Conservation (phyloP, 2,329 filamentous ascomycete species). For the Diaporthe nobilis region DNA sequence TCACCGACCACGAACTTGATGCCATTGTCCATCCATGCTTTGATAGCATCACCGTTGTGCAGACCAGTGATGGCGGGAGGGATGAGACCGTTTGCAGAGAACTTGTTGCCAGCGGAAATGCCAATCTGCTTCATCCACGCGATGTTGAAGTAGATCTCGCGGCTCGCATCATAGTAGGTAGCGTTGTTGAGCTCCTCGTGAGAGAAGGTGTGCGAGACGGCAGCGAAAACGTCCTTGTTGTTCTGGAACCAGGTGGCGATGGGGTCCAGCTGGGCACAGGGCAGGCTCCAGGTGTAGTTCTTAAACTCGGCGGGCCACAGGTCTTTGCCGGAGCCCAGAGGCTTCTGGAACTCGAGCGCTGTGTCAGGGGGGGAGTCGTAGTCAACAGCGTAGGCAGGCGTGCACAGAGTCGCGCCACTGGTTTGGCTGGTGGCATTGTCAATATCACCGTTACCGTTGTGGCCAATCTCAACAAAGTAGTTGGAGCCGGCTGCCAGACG, state of each 20-base stretch:
- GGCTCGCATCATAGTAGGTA: conserved; percentile 68
- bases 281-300: conserved; percentile 65
- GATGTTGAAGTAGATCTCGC: conserved; percentile 73
- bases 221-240: conserved; percentile 69
- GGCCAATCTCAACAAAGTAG: conserved; percentile 67
- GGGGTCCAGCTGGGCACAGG: conserved; percentile 64
- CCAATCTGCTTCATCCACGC: conserved; percentile 70
- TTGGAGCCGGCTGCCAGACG: conserved; percentile 65
- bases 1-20: conserved; percentile 74
- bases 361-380: conserved; percentile 61
- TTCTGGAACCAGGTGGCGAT: conserved; percentile 68
- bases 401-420: conserved; percentile 60
- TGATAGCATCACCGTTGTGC: conserved; percentile 74
- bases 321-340: conserved; percentile 61
- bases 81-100: conserved; percentile 69
- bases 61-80: conserved; percentile 75
- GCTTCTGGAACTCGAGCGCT: conserved; percentile 60
- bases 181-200: conserved; percentile 72
- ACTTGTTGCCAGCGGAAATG: conserved; percentile 60
- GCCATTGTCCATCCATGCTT: conserved; percentile 72
- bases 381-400: conserved; percentile 56
- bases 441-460: conserved; percentile 65
- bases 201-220: conserved; percentile 75
- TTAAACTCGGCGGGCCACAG: conserved; percentile 65
- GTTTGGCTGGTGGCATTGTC: conserved; percentile 65